Conservation (phyloP, 2,329 filamentous ascomycete genomes). For the Chaetomiaceae sp. region DNA sequence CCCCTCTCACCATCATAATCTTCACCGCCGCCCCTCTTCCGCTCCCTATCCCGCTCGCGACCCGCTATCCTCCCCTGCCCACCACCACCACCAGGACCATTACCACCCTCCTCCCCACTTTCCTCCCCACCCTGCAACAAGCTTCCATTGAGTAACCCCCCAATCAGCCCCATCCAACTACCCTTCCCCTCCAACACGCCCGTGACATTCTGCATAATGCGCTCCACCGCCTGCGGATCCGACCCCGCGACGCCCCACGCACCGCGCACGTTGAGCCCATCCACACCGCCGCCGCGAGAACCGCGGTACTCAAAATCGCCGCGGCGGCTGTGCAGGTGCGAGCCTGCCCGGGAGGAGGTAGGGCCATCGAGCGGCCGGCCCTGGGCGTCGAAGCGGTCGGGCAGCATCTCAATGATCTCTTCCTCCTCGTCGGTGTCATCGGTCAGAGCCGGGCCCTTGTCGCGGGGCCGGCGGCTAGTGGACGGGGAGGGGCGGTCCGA, state of each 20-base stretch:
- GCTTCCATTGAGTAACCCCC: constrained; percentile 25
- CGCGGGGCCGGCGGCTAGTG: constrained; percentile 22
- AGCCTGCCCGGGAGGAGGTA: background rate
- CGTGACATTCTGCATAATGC: constrained; percentile 29
- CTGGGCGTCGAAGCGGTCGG: constrained; percentile 41
- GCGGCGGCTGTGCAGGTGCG: constrained; percentile 31
- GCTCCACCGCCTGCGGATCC: constrained; percentile 37
- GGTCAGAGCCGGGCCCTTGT: constrained; percentile 17
- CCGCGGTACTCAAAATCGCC: constrained; percentile 39
- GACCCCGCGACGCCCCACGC: constrained; percentile 42
- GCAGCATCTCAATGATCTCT: constrained; percentile 38
- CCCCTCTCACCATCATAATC: constrained; percentile 4
- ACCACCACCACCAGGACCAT: background rate
- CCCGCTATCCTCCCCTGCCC: background rate
- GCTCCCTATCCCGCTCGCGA: constrained; percentile 6
- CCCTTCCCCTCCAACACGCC: constrained; percentile 27
- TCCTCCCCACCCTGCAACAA: constrained; percentile 14
- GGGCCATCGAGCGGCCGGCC: constrained; percentile 35
- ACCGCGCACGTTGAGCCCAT: constrained; percentile 35
- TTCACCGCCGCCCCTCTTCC: constrained; percentile 11
- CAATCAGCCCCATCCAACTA: constrained; percentile 27
- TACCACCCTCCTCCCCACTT: no score
- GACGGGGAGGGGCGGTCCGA: constrained; percentile 27
- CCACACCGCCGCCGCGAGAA: constrained; percentile 9
- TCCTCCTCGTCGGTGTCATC: constrained; percentile 33